phyloP scores from a whole-genome alignment of 2,329 filamentous ascomycete species.

The Mycosphaerella arachidis region DNA sequence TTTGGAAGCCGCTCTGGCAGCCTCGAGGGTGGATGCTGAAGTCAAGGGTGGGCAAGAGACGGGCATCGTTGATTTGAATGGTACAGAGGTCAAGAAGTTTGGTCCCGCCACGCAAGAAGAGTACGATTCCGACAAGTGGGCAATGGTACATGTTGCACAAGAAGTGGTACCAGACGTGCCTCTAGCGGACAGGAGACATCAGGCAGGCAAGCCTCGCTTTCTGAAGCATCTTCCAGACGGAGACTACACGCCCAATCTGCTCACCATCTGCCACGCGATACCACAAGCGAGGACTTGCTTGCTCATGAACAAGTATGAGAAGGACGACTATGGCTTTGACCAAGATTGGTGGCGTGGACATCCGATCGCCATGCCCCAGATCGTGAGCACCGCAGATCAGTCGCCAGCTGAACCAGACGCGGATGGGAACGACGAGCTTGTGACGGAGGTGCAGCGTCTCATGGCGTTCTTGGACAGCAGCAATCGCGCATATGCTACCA shows the following conservation, averaged over 20 bases:
- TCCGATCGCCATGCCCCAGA: conserved; percentile 46
- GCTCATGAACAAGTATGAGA: conserved; percentile 43
- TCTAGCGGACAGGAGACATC: conserved; percentile 33
- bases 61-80: conserved; percentile 44
- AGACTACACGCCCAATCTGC: conserved; percentile 53
- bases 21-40: conserved; percentile 17
- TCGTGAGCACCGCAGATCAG: conserved; percentile 41
- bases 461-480: conserved; percentile 59
- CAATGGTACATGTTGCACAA: conserved; percentile 46
- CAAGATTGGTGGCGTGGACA: conserved; percentile 60
- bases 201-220: conserved; percentile 52
- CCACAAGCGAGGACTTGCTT: conserved; percentile 56
- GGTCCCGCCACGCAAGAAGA: conserved; percentile 51
- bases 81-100: conserved; percentile 42
- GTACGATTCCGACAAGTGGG: conserved; percentile 54
- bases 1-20: conserved; percentile 24
- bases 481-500: conserved; percentile 55
- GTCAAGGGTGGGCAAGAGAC: conserved; percentile 45
- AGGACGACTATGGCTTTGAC: conserved; percentile 52
- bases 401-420: conserved; percentile 25
- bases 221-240: conserved; percentile 52
- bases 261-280: conserved; percentile 60
- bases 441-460: conserved; percentile 56
- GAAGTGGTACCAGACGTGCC: conserved; percentile 54
- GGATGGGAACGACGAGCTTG: conserved; percentile 42